Conservation (phyloP, 2,329 filamentous ascomycete genomes). For the Fusarium sp. region DNA sequence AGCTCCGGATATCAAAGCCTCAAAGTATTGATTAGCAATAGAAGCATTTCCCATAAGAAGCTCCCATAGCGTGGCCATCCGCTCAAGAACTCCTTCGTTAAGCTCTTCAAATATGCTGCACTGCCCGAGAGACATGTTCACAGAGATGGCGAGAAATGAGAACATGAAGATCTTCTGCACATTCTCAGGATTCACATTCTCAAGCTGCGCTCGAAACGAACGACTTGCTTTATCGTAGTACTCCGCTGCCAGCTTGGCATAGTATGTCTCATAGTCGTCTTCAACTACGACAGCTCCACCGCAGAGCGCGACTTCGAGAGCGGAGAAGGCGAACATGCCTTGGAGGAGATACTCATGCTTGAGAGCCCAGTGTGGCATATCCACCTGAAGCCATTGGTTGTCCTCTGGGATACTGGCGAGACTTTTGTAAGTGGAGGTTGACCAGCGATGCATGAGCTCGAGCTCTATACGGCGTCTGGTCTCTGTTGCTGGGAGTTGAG, state of each 20-base stretch:
- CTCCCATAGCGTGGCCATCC: slow-evolving; percentile 39
- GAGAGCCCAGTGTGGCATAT: slow-evolving; percentile 54
- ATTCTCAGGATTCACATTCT: slow-evolving; percentile 39
- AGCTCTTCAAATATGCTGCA: slow-evolving; percentile 28
- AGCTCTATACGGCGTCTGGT: slow-evolving; percentile 56
- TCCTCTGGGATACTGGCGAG: slow-evolving; percentile 57
- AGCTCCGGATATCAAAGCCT: slow-evolving; percentile 37
- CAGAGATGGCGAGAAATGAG: slow-evolving; percentile 40
- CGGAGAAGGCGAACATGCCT: slow-evolving; percentile 50
- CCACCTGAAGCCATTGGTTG: slow-evolving; percentile 51
- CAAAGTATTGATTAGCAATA: slow-evolving; percentile 37
- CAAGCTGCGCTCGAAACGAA: slow-evolving; percentile 40
- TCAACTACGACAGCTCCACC: slow-evolving; percentile 27
- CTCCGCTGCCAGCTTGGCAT: slow-evolving; percentile 43
- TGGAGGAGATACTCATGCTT: slow-evolving; percentile 57
- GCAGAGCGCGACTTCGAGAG: slow-evolving; percentile 43
- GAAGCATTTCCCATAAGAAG: slow-evolving; percentile 38
- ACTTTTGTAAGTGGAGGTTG: slow-evolving; percentile 59
- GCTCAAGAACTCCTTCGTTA: slow-evolving; percentile 33
- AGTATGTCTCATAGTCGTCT: slow-evolving; percentile 36
- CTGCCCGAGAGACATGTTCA: slow-evolving; percentile 47
- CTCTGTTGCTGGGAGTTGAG: slow-evolving; percentile 28
- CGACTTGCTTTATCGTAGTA: slow-evolving; percentile 46
- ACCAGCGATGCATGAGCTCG: slow-evolving; percentile 66
- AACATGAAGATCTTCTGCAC: slow-evolving; percentile 45